A percentile compares a stretch with the other conserved stretches of the same genome.
phyloP scores from a whole-genome alignment of 2,329 filamentous ascomycete species.

The Emydomyces testavorans region DNA sequence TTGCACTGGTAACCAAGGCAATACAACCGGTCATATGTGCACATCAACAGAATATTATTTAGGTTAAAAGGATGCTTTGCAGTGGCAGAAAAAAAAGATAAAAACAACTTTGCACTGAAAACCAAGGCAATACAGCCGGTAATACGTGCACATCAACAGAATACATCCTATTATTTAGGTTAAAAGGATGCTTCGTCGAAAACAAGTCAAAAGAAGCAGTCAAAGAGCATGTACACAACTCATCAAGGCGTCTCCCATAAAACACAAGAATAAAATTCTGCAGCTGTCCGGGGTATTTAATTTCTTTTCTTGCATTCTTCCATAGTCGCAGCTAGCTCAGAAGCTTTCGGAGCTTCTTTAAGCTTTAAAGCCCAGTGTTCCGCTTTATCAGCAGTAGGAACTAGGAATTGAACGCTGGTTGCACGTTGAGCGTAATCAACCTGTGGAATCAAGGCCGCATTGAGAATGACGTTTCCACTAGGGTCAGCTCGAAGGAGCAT shows the following conservation, averaged over 20 bases:
- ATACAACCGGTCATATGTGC: background rate
- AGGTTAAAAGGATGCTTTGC: background rate
- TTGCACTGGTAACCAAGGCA: background rate
- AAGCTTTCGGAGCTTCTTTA: conserved; percentile 45
- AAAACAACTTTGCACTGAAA: background rate
- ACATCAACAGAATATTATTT: background rate
- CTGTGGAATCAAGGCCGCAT: conserved; percentile 52
- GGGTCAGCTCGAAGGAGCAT: conserved; percentile 65
- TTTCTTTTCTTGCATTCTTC: conserved; percentile 39
- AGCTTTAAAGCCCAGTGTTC: conserved; percentile 63
- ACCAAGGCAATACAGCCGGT: background rate
- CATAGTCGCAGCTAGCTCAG: conserved; percentile 36
- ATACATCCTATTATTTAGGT: background rate
- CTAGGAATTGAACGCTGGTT: conserved; percentile 36
- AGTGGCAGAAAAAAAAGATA: background rate
- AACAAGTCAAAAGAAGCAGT: background rate
- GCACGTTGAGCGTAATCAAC: conserved; percentile 49
- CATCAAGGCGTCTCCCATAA: conserved; percentile 6
- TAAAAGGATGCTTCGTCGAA: background rate
- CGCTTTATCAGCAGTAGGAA: conserved; percentile 47
- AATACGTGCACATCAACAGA: background rate
- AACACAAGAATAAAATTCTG: background rate
- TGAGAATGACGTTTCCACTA: conserved; percentile 60
- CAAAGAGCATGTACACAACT: conserved; percentile 1
- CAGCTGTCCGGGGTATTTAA: background rate